Evolutionary conservation across 768 basidiomycete species (phyloP), one percentile per base, ranked within the genome.

Genomic region (Leccinum olivaceopallidum): DNA sequence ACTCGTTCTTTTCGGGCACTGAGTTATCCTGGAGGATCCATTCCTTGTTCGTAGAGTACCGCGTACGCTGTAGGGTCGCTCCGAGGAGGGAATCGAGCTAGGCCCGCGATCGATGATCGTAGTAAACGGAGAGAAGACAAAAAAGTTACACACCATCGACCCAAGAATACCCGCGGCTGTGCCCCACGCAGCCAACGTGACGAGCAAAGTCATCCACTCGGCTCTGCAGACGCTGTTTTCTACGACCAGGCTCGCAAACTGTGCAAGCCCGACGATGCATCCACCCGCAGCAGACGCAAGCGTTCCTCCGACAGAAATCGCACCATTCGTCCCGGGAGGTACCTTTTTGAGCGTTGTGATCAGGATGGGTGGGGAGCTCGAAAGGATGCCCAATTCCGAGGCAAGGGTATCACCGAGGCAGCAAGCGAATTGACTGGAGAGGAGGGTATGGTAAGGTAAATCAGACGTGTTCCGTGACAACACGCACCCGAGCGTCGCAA

Each of bases 241-340:
- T 32, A 85, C 60, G 18, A 86, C 55, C 32, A 95, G 70, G 30
- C 81, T 79, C 2, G 75, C 64, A 90, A 5, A 80, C 80, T 14
- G 82, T 18, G 76, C 56, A 22, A 82, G 53, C 5, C 94, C 95
- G 65, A 96, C 86, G 4, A 88, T 64, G 3, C 79, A 68, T 0
- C 95, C 95, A 1, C 95, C 95, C 79, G 78, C 71, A 14, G 87
- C 74, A 1, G 91, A 93, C 8, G 88, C 87, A 16, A 84, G 64
- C 3, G 92, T 91, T 16, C 95, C 95, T 48, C 84, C 81, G 3
- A 82, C 58, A 6, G 92, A 90, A 60, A 97, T 83, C 0, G 83
- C 95, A 4, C 95, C 95, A 67, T 98, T 97, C 10, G 95, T 97
- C 3, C 95, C 95, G 2, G 88, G 87, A 2, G 94, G 94, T 0